Percentiles rank a stretch among this genome's conserved stretches.
Conservation (phyloP, 345 rosid species). For the Raphanus sativus region DNA sequence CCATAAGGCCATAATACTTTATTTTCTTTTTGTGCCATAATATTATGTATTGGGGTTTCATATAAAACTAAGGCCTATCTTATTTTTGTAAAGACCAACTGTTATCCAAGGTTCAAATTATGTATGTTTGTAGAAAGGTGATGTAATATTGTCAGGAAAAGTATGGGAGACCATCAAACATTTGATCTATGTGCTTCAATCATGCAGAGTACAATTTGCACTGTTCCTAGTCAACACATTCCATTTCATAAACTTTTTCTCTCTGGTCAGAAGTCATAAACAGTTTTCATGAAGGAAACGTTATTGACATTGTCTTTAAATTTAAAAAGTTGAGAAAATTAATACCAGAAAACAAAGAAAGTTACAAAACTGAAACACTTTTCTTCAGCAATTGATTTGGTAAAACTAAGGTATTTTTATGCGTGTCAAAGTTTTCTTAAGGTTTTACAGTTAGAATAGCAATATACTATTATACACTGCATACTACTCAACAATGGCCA, state of each 20-base stretch:
- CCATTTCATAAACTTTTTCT: background rate
- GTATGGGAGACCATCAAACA: background rate
- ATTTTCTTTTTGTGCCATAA: too few species aligned
- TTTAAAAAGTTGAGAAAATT: background rate
- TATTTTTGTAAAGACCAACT: background rate
- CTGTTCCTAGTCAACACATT: background rate
- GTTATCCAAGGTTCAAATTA: background rate
- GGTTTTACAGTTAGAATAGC: background rate
- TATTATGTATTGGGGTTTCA: too few species aligned
- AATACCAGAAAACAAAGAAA: too few species aligned
- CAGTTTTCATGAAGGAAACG: background rate
- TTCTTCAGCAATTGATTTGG: too few species aligned
- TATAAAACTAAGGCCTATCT: too few species aligned
- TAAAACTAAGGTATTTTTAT: too few species aligned
- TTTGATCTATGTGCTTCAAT: constrained; percentile 33
- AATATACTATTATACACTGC: background rate
- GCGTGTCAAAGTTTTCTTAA: background rate
- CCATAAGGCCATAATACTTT: background rate
- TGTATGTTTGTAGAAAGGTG: background rate
- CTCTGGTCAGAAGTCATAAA: background rate
- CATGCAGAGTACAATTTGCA: constrained; percentile 26
- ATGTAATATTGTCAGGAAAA: background rate
- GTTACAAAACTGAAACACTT: too few species aligned
- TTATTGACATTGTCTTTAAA: background rate
- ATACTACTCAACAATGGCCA: too few species aligned